phyloP scores from a whole-genome alignment of 1,284 basidiomycete genomes.

The Ustilago trichophora region DNA sequence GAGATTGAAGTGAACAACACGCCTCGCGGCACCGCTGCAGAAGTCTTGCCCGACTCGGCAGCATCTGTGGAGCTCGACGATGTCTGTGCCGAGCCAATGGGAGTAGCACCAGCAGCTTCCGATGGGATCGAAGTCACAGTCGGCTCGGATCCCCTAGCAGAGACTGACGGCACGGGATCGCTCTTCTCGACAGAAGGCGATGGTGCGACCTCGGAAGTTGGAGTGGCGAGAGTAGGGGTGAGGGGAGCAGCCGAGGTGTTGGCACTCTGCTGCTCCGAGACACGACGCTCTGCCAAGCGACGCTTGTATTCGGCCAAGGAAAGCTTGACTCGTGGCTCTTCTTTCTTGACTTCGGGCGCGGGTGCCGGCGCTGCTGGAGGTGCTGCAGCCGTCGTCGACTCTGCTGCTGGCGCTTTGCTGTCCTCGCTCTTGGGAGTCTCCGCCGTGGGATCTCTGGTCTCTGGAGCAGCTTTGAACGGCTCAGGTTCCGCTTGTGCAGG shows the following conservation, averaged over 20 bases:
- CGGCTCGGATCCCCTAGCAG: conserved; percentile 12
- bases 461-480: background rate
- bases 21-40: conserved; percentile 16
- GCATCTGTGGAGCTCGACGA: conserved; percentile 2
- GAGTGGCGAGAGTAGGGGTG: conserved; percentile 18
- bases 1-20: conserved; percentile 45
- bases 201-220: conserved; percentile 20
- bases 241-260: conserved; percentile 10
- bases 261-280: conserved; percentile 35
- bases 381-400: background rate
- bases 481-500: background rate
- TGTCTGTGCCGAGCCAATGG: conserved; percentile 6
- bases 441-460: background rate
- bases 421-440: background rate
- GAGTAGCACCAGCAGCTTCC: background rate
- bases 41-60: conserved; percentile 10
- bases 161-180: conserved; percentile 7
- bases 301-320: conserved; percentile 65
- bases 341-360: conserved; percentile 39
- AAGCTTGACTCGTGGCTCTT: conserved; percentile 56
- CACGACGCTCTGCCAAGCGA: conserved; percentile 57
- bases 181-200: conserved; percentile 18
- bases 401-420: background rate
- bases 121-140: conserved; percentile 1
- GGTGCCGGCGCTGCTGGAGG: conserved; percentile 4